Evolutionary conservation across 306 rosid species (phyloP).

Genomic region (Neltuma alba): DNA sequence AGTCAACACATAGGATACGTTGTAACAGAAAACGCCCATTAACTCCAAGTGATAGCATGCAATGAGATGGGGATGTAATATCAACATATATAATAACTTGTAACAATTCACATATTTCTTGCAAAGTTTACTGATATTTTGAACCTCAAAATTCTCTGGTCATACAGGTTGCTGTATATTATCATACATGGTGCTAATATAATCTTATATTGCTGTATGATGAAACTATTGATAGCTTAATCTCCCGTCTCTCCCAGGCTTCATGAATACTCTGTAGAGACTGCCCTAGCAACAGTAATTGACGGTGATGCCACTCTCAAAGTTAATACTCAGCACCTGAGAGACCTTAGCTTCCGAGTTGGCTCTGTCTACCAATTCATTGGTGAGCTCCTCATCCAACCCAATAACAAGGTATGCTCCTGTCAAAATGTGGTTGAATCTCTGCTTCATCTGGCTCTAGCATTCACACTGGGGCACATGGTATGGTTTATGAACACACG

Average conservation of each 20-base stretch:
- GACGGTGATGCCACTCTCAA: slow-evolving; percentile 59
- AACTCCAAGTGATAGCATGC: background rate
- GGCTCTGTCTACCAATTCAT: slow-evolving; percentile 86
- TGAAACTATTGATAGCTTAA: slow-evolving; percentile 15
- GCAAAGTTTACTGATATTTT: background rate
- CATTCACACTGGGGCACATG: slow-evolving; percentile 13
- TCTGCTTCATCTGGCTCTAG: background rate
- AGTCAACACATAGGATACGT: background rate
- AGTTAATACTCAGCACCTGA: slow-evolving; percentile 62
- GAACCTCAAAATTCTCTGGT: background rate
- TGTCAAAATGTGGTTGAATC: slow-evolving; percentile 16
- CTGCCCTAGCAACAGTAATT: slow-evolving; percentile 58
- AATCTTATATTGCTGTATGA: slow-evolving; percentile 13
- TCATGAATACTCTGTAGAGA: slow-evolving; percentile 62
- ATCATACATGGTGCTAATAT: background rate
- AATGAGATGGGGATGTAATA: background rate
- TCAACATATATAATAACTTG: background rate
- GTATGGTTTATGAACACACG: slow-evolving; percentile 14
- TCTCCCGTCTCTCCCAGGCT: slow-evolving; percentile 47
- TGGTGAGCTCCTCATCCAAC: slow-evolving; percentile 72
- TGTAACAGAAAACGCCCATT: background rate
- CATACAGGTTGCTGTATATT: slow-evolving; percentile 25
- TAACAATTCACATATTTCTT: background rate
- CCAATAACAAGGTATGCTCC: slow-evolving; percentile 62
- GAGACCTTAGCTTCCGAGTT: slow-evolving; percentile 61